Base-by-base conservation (phyloP, 2,329 filamentous ascomycete genomes). In the Calonectria pseudoreteaudii region DNA sequence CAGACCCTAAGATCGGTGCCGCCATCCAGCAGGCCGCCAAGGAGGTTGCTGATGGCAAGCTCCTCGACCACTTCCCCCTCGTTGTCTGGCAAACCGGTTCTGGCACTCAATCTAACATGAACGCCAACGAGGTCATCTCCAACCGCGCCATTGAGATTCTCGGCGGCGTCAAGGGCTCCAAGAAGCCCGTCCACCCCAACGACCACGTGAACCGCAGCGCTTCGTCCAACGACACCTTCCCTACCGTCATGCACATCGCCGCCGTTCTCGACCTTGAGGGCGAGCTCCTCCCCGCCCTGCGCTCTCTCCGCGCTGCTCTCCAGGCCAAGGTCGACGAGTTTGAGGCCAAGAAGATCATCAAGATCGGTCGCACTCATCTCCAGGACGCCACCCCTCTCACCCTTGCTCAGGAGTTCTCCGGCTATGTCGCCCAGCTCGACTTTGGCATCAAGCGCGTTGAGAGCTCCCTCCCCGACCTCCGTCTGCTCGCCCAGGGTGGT, bases 141-240 rank as follows among this genome's bases (percentile, higher is more conserved):
- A 99, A 98, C 91, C 95, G 97, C 79, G 97, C 97, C 78, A 98
- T 98, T 86, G 96, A 98, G 90, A 98, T 98, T 77, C 91, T 98
- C 68, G 97, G 97, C 80, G 97, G 97, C 81, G 91, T 90, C 78
- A 98, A 95, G 94, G 97, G 97, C 81, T 93, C 90, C 91, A 98
- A 98, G 93, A 98, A 97, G 90, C 97, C 97, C 34, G 97, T 99
- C 77, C 97, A 99, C 88, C 97, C 97, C 82, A 99, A 98, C 87
- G 97, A 99, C 89, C 97, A 99, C 86, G 97, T 99, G 86, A 99
- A 99, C 92, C 98, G 98, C 92, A 97, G 94, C 78, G 97, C 97
- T 80, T 98, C 95, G 65, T 98, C 97, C 82, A 99, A 99, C 89
- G 97, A 99, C 85, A 98, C 96, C 80, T 99, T 99, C 92, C 97